Conservation (phyloP, 345 rosid species). For the Boechera stricta region DNA sequence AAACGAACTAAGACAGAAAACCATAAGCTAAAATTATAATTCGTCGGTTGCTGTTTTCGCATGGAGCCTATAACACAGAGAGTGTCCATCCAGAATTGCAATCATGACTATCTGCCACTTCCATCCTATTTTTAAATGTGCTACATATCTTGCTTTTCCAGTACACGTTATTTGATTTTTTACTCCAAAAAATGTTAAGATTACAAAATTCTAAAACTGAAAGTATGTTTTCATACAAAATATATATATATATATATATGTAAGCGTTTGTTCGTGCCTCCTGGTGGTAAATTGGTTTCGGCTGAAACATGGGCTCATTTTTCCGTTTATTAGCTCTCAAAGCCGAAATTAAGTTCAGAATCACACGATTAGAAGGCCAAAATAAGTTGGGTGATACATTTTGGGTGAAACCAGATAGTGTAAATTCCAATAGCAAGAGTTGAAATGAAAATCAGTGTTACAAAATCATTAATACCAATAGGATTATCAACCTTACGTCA, state of each 20-base stretch:
- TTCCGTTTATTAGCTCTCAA: neutral
- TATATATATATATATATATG: neutral
- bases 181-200: neutral
- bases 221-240: no score
- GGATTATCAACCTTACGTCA: no score
- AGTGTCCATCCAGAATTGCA: constrained; percentile 36
- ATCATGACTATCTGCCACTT: constrained; percentile 44
- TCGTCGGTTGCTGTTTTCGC: constrained; percentile 40
- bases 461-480: no score
- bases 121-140: constrained; percentile 20
- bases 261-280: neutral
- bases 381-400: neutral
- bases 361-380: neutral
- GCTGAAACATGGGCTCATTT: constrained; percentile 12
- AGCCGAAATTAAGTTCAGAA: neutral
- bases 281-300: constrained; percentile 1
- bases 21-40: constrained; percentile 35
- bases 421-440: constrained; percentile 3
- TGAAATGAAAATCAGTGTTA: neutral
- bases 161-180: neutral
- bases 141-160: constrained; percentile 20
- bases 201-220: neutral
- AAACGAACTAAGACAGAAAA: constrained; percentile 39
- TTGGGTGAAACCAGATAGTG: neutral
- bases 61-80: constrained; percentile 38